Percentiles rank a stretch among this genome's conserved stretches.
phyloP scores from a whole-genome alignment of 2,329 filamentous ascomycete genomes.

The Blumeria graminis region DNA sequence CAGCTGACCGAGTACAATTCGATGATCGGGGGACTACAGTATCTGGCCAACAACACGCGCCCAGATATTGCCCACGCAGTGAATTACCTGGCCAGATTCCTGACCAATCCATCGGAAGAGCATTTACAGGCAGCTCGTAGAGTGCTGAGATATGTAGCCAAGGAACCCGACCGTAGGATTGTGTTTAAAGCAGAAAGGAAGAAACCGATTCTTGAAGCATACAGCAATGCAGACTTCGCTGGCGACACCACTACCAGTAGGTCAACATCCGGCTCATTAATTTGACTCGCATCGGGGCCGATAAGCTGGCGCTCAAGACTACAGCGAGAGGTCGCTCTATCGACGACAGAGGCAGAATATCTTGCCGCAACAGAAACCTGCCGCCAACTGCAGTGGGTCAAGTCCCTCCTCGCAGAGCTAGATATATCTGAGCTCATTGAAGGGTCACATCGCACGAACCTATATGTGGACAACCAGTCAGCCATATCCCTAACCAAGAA shows the following conservation, averaged over 20 bases:
- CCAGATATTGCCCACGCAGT: background rate
- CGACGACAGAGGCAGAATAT: background rate
- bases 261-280: no score
- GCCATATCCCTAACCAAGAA: background rate
- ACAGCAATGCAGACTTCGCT: no score
- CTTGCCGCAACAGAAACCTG: background rate
- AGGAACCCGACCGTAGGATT: no score
- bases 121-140: background rate
- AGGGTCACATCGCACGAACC: background rate
- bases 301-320: background rate
- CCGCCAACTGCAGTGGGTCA: background rate
- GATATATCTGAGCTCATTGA: background rate
- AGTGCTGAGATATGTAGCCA: background rate
- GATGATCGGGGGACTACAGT: background rate
- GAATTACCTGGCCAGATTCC: background rate
- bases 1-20: background rate
- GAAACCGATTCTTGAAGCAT: no score
- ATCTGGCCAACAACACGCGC: background rate
- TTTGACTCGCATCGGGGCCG: no score
- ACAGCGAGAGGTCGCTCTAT: background rate
- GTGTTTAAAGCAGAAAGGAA: no score
- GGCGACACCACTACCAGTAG: no score
- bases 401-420: background rate
- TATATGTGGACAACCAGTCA: background rate
- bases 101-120: background rate